A percentile compares a stretch with the other conserved stretches of the same genome.
Conservation (phyloP, 345 rosid genomes). For the Syzygium jambos region DNA sequence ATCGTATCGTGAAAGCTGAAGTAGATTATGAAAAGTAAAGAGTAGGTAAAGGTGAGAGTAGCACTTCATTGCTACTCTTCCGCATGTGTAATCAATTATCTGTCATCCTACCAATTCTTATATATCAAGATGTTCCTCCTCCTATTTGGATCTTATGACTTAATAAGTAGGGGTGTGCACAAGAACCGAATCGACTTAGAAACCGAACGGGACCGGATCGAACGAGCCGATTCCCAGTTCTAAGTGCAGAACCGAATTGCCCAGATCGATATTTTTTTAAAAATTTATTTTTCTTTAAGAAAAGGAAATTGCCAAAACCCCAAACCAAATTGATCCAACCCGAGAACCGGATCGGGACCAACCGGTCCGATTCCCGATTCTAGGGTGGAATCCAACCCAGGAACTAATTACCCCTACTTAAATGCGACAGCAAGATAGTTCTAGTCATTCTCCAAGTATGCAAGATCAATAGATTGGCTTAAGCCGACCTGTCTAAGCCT, state of each 20-base stretch:
- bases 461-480: not conserved
- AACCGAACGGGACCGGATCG: rapidly evolving
- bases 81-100: not conserved
- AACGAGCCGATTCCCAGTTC: not conserved
- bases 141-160: not conserved
- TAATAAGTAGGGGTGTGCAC: rapidly evolving
- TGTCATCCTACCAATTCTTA: not conserved
- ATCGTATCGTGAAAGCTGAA: not conserved
- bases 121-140: not conserved
- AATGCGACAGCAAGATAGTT: not conserved
- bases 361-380: rapidly evolving
- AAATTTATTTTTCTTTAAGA: not conserved
- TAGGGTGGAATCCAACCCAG: not conserved
- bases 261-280: rapidly evolving
- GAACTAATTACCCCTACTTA: not conserved
- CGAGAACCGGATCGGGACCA: no score
- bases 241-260: rapidly evolving
- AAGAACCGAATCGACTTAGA: rapidly evolving
- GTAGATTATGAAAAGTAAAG: rapidly evolving
- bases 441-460: not conserved
- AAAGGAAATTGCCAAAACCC: not conserved
- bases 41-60: not conserved
- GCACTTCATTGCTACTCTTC: not conserved
- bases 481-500: not conserved
- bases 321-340: rapidly evolving